Evolutionary conservation across 768 basidiomycete species (phyloP).

Genomic region (Podaxis sp.): DNA sequence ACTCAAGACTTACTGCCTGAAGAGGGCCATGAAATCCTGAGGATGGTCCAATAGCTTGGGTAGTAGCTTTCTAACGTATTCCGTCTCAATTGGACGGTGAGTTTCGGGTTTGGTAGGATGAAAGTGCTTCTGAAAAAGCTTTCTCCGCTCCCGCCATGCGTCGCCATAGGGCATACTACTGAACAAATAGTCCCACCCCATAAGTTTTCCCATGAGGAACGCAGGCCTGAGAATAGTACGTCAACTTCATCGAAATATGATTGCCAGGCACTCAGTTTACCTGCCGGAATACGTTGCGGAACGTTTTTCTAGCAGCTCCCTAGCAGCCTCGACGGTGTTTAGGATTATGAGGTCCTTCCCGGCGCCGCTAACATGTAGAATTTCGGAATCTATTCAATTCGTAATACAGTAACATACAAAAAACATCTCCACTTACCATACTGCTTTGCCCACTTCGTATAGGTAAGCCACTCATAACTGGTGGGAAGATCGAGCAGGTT

Average conservation of each 20-base stretch:
- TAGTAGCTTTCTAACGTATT: conserved; percentile 10
- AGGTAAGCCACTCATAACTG: conserved; percentile 24
- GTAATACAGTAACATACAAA: not conserved
- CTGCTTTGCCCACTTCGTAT: conserved; percentile 24
- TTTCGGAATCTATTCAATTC: conserved; percentile 4
- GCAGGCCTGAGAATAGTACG: not conserved
- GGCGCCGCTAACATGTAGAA: conserved; percentile 9
- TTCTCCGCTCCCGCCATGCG: conserved; percentile 23
- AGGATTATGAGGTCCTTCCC: conserved; percentile 16
- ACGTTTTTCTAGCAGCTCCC: conserved; percentile 16
- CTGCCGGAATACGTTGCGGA: conserved; percentile 17
- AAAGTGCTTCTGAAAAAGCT: conserved; percentile 24
- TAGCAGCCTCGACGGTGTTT: conserved; percentile 16
- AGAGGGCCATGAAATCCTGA: conserved; percentile 8
- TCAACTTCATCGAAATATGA: not conserved
- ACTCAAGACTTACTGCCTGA: conserved; percentile 23
- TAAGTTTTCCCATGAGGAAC: conserved; percentile 15
- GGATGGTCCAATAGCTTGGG: conserved; percentile 10
- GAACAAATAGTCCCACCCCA: conserved; percentile 32
- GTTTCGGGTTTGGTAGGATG: conserved; percentile 14
- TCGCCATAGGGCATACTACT: conserved; percentile 22
- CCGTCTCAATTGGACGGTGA: conserved; percentile 18
- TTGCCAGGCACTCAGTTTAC: conserved; percentile 1
- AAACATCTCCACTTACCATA: conserved; percentile 15
- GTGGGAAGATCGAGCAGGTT: conserved; percentile 28